phyloP scores from a whole-genome alignment of 306 rosid genomes.

The Hippophae tibetana region DNA sequence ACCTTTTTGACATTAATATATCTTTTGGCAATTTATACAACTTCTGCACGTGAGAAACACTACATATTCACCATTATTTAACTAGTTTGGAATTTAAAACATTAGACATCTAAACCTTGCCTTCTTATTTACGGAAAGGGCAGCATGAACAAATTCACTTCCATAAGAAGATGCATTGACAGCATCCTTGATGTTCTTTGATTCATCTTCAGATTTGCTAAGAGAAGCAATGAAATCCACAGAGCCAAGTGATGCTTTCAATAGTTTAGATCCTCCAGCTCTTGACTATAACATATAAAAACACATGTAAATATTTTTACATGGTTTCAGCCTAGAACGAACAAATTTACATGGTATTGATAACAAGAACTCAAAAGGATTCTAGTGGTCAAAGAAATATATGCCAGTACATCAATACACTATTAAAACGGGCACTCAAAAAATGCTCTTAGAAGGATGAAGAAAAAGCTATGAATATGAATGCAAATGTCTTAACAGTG shows the following conservation, averaged over 20 bases:
- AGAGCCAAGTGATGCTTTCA: conserved; percentile 87
- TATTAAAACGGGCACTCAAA: too few species aligned
- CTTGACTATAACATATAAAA: conserved; percentile 50
- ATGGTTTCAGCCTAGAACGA: conserved; percentile 11
- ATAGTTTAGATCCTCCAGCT: conserved; percentile 42
- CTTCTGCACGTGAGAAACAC: too few species aligned
- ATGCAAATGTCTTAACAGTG: too few species aligned
- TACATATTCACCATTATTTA: too few species aligned
- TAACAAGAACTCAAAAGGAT: too few species aligned
- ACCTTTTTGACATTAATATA: too few species aligned
- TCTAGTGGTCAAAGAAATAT: too few species aligned
- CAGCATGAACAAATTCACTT: conserved; percentile 90
- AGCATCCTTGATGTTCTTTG: conserved; percentile 73
- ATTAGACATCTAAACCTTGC: conserved; percentile 23
- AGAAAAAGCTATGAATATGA: too few species aligned
- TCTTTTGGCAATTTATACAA: too few species aligned
- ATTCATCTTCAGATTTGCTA: conserved; percentile 60
- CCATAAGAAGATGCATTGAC: conserved; percentile 72
- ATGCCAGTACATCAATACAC: too few species aligned
- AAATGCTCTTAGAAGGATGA: too few species aligned
- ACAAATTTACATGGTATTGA: conserved; percentile 5
- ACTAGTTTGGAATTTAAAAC: too few species aligned
- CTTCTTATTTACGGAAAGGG: conserved; percentile 78
- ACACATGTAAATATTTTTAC: conserved; percentile 21
- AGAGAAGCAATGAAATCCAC: conserved; percentile 86